A percentile compares a stretch with the other conserved stretches of the same genome.
These are phyloP conservation scores for Colletotrichum sp. DNA, from an alignment of 2,329 filamentous ascomycete genomes.

Conservation along the genomic window DNA sequence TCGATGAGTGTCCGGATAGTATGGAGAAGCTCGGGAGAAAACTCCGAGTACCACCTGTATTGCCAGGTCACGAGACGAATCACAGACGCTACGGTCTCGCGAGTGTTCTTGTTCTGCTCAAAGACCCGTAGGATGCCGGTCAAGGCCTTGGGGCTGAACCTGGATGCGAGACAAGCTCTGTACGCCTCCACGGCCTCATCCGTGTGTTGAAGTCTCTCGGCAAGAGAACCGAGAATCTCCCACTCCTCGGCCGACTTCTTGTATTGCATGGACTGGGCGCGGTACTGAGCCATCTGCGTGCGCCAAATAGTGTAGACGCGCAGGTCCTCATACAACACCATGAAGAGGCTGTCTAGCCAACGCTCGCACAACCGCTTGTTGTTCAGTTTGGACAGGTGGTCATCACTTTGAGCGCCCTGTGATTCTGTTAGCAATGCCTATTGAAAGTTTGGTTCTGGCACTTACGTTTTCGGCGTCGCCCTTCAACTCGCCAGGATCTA, in stretches of 20 bases:
- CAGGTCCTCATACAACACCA: conserved; percentile 98
- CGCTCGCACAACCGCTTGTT: conserved; percentile 97
- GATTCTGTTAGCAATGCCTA: not conserved
- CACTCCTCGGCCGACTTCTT: conserved; percentile 97
- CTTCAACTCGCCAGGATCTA: conserved; percentile 79
- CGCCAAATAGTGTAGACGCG: conserved; percentile 99
- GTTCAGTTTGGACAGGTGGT: conserved; percentile 87
- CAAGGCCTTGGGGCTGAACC: conserved; percentile 93
- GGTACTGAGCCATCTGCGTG: conserved; percentile 95
- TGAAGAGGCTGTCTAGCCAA: conserved; percentile 98
- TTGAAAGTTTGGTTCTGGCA: conserved; percentile 20
- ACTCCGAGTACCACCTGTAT: conserved; percentile 99
- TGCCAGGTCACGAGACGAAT: conserved; percentile 97
- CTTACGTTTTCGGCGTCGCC: conserved; percentile 74
- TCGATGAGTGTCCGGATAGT: conserved; percentile 93
- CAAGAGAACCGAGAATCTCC: conserved; percentile 94
- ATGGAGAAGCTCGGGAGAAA: conserved; percentile 88
- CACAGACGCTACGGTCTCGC: conserved; percentile 82
- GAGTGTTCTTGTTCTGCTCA: conserved; percentile 77
- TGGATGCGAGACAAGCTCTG: conserved; percentile 81
- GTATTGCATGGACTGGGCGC: conserved; percentile 91
- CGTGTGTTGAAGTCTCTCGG: conserved; percentile 88
- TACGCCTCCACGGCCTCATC: conserved; percentile 95
- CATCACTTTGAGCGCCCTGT: conserved; percentile 68
- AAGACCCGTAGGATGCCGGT: conserved; percentile 82